phyloP scores from a whole-genome alignment of 768 basidiomycete species.

The Paxillus involutus region DNA sequence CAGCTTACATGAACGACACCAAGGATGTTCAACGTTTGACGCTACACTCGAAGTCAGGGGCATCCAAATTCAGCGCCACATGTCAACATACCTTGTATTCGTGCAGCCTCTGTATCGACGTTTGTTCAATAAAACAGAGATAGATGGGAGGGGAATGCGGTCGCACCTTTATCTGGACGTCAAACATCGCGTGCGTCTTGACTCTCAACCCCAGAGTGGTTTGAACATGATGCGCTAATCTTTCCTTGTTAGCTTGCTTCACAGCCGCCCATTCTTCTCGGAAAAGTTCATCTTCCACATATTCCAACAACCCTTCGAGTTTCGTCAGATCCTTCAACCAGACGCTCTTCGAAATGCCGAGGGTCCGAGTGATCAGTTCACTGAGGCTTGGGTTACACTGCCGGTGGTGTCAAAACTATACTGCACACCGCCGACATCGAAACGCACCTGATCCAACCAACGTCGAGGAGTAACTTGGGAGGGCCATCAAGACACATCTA shows the following conservation, averaged over 20 bases:
- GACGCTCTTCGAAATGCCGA: conserved; percentile 67
- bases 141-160: neutral
- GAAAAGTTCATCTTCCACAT: conserved; percentile 74
- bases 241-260: conserved; percentile 90
- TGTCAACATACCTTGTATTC: conserved; percentile 73
- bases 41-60: conserved; percentile 38
- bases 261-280: conserved; percentile 78
- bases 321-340: conserved; percentile 87
- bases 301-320: conserved; percentile 74
- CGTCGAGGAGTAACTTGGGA: conserved; percentile 81
- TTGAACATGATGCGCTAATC: conserved; percentile 77
- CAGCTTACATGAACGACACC: conserved; percentile 77
- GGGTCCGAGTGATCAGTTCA: conserved; percentile 78
- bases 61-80: neutral
- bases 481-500: neutral
- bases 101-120: conserved; percentile 67
- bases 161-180: conserved; percentile 83
- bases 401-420: neutral
- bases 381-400: conserved; percentile 90
- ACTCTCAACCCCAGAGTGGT: conserved; percentile 66
- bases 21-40: conserved; percentile 93
- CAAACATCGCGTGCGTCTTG: conserved; percentile 80
- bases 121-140: neutral
- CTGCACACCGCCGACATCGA: neutral
- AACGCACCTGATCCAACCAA: conserved; percentile 78